phyloP scores from a whole-genome alignment of 2,329 filamentous ascomycete species.

The Diaporthe destruens region DNA sequence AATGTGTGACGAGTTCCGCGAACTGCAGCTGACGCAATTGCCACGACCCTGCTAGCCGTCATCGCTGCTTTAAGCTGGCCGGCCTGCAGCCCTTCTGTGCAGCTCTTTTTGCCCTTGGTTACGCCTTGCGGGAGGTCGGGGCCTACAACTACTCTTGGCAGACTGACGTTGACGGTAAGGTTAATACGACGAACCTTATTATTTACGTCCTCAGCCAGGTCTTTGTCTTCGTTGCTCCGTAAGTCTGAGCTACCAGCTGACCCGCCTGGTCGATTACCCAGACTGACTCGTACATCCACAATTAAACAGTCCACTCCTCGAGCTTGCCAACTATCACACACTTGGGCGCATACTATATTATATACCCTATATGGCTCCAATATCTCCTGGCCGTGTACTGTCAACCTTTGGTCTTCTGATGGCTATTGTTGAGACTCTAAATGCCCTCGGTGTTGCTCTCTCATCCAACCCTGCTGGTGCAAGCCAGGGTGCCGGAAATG shows the following conservation, averaged over 20 bases:
- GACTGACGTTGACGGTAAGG: neutral
- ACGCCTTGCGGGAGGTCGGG: constrained; percentile 64
- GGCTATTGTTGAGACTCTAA: constrained; percentile 61
- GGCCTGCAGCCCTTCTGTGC: constrained; percentile 64
- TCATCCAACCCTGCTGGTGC: constrained; percentile 57
- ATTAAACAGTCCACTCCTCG: constrained; percentile 54
- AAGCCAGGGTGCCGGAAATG: constrained; percentile 35
- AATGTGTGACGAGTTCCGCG: no score
- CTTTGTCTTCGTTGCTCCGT: constrained; percentile 56
- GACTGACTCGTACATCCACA: neutral
- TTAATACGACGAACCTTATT: constrained; percentile 45
- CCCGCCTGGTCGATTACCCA: neutral
- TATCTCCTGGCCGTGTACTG: constrained; percentile 55
- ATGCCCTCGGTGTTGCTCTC: constrained; percentile 64
- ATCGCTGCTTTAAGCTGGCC: constrained; percentile 64
- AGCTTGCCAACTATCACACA: constrained; percentile 68
- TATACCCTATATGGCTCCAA: constrained; percentile 65
- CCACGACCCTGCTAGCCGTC: constrained; percentile 54
- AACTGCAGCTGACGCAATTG: neutral
- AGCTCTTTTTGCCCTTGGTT: constrained; percentile 65
- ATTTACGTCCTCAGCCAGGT: constrained; percentile 52
- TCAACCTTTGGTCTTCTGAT: constrained; percentile 58
- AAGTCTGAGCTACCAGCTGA: constrained; percentile 40
- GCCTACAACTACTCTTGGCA: constrained; percentile 57
- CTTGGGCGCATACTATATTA: constrained; percentile 70